Evolutionary conservation across 2,329 filamentous ascomycete genomes (phyloP), one percentile per base, ranked within the genome.

Genomic region (Diaporthe citrichinensis): DNA sequence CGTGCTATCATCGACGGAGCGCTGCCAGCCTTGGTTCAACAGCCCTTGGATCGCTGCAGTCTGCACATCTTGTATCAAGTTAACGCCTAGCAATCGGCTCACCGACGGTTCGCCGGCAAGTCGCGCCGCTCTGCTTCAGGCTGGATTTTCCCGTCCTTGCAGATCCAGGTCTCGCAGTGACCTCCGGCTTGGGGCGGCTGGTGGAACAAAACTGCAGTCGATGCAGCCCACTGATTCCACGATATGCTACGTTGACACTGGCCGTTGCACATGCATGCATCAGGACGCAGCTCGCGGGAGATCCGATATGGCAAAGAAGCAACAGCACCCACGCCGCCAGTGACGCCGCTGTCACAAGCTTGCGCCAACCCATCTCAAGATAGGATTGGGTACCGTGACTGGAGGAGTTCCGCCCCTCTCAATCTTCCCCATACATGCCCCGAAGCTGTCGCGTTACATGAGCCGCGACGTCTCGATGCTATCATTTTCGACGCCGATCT

Each of bases 401-500:
- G 73, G 73, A 67, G 28, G 39, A 58, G 46, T 51, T 20, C 53
- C 28, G 41, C 31, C 69, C 73, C 34, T 71, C 61, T 49, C 69
- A 58, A 58, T 39, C 28, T 23, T 34, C 34, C 57, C 69, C 58
- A 57, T 57, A 23, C 61, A 51, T 41, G 34, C 55, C 39, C 58
- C 36, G 31, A 58, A 31, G 10, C 23, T 25, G 69, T 68, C 17
- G 75, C 55, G 75, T 73, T 17, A 51, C 34, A 75, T 62, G 34
- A 65, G 67, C 68, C 68, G 73, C 61, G 49, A 61, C 69, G 69
- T 57, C 55, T 75, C 69, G 36, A 41, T 71, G 55, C 61, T 59
- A 44, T 76, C 73, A 75, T 72, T 73, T 73, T 59, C 68, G 75
- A 76, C 73, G 49, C 46, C 71, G 75, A 76, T 76, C 75, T 75